A percentile compares a stretch with the other conserved stretches of the same genome.
Conservation (phyloP, 495 filamentous ascomycete species). For the Astrothelium subdiscretum region DNA sequence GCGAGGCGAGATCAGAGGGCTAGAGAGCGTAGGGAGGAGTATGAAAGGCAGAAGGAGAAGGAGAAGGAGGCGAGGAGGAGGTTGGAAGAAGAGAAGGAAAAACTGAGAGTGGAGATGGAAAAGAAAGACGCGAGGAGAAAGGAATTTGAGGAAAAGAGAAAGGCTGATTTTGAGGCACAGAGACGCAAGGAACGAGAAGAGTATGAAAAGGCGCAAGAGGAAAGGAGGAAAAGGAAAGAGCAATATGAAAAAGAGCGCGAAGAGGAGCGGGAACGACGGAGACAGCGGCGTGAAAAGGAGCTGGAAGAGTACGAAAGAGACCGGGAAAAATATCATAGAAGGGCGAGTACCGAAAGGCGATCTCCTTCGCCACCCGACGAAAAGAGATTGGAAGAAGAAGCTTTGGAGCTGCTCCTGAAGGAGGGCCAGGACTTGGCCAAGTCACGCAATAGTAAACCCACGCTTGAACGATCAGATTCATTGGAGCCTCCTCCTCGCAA, state of each 20-base stretch:
- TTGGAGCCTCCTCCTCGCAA: slow-evolving; percentile 35
- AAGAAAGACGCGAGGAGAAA: slow-evolving; percentile 7
- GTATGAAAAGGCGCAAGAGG: slow-evolving; percentile 8
- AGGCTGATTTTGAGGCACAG: background rate
- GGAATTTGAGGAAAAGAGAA: slow-evolving; percentile 11
- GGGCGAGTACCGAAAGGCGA: background rate
- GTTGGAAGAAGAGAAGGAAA: slow-evolving; percentile 12
- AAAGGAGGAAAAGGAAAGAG: slow-evolving; percentile 3
- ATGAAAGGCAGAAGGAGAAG: slow-evolving; percentile 47
- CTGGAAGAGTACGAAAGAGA: slow-evolving; percentile 9
- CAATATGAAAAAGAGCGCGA: slow-evolving; percentile 13
- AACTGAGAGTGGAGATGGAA: slow-evolving; percentile 7
- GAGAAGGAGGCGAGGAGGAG: slow-evolving; percentile 50
- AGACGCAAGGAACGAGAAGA: slow-evolving; percentile 11
- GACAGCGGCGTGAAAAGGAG: background rate
- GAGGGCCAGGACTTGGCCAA: slow-evolving; percentile 53
- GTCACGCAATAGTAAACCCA: slow-evolving; percentile 36
- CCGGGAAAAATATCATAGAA: slow-evolving; percentile 15
- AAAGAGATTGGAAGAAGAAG: slow-evolving; percentile 31
- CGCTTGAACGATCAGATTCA: slow-evolving; percentile 41
- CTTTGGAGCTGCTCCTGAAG: slow-evolving; percentile 20
- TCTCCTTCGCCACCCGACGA: slow-evolving; percentile 8
- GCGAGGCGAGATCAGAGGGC: slow-evolving; percentile 53
- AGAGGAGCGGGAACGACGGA: slow-evolving; percentile 14
- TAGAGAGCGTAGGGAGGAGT: slow-evolving; percentile 50